These are phyloP conservation scores for Canariomyces notabilis DNA, from an alignment of 2,329 filamentous ascomycete genomes.

Conservation along the genomic window DNA sequence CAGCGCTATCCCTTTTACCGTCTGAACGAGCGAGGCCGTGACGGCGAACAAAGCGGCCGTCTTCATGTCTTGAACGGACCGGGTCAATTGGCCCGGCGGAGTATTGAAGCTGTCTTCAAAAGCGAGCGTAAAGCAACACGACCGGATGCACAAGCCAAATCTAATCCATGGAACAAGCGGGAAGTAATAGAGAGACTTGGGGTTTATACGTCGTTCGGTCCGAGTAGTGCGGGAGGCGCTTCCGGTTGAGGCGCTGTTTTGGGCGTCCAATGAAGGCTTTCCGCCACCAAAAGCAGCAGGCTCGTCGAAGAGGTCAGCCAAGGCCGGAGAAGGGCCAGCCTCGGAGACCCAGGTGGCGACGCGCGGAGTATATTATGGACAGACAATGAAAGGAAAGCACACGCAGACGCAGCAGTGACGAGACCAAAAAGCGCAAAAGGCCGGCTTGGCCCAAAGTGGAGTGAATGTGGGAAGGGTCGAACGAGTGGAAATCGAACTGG, in stretches of 20 bases:
- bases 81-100: not conserved
- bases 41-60: conserved; percentile 28
- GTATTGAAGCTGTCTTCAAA: not conserved
- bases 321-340: not conserved
- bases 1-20: conserved; percentile 27
- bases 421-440: not conserved
- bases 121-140: conserved; percentile 3
- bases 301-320: not conserved
- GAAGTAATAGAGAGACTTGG: not conserved
- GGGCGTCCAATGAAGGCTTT: not conserved
- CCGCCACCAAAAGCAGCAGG: conserved; percentile 2
- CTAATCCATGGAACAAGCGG: not conserved
- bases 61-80: conserved; percentile 33
- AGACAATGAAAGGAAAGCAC: not conserved
- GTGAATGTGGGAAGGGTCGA: too few species aligned
- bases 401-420: not conserved
- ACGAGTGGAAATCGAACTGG: not conserved
- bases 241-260: conserved; percentile 8
- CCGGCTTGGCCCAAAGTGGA: not conserved
- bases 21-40: conserved; percentile 28
- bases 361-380: not conserved
- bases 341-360: conserved; percentile 4
- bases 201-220: not conserved
- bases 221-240: not conserved
- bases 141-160: not conserved